phyloP scores from a whole-genome alignment of 345 rosid species.

The Melastoma malabathricum region DNA sequence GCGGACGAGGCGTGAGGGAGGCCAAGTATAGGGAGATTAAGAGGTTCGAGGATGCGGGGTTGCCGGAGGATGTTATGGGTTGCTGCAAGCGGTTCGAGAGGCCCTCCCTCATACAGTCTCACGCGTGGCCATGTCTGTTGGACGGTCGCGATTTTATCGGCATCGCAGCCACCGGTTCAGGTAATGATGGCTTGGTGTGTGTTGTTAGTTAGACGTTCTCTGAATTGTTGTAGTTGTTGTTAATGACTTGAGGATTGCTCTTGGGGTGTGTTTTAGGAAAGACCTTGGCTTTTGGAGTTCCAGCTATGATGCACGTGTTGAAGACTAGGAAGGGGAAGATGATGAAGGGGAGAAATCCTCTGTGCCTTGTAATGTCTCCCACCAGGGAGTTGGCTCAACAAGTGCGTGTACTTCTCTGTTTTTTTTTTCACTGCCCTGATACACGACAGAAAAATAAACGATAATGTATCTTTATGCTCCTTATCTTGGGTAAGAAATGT shows the following conservation, averaged over 20 bases:
- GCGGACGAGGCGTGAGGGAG: constrained; percentile 48
- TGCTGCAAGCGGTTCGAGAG: constrained; percentile 65
- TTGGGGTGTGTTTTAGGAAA: constrained; percentile 33
- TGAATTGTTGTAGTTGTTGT: neutral
- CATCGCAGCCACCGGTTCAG: constrained; percentile 96
- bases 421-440: neutral
- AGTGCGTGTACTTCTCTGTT: constrained; percentile 4
- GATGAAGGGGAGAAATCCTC: constrained; percentile 42
- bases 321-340: constrained; percentile 48
- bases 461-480: too few relatives aligned
- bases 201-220: constrained; percentile 2
- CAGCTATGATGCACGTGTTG: constrained; percentile 76
- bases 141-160: constrained; percentile 90
- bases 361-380: constrained; percentile 90
- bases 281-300: constrained; percentile 85
- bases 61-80: constrained; percentile 54
- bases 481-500: too few relatives aligned
- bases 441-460: too few relatives aligned
- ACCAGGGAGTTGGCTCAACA: constrained; percentile 94
- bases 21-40: constrained; percentile 47
- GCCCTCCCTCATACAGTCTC: constrained; percentile 90
- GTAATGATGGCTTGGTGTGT: constrained; percentile 16
- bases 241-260: neutral
- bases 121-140: constrained; percentile 86
- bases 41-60: constrained; percentile 37